Percentiles rank a stretch among this genome's conserved stretches.
Conservation (phyloP, 2,329 filamentous ascomycete genomes). For the Akanthomyces lecanii region DNA sequence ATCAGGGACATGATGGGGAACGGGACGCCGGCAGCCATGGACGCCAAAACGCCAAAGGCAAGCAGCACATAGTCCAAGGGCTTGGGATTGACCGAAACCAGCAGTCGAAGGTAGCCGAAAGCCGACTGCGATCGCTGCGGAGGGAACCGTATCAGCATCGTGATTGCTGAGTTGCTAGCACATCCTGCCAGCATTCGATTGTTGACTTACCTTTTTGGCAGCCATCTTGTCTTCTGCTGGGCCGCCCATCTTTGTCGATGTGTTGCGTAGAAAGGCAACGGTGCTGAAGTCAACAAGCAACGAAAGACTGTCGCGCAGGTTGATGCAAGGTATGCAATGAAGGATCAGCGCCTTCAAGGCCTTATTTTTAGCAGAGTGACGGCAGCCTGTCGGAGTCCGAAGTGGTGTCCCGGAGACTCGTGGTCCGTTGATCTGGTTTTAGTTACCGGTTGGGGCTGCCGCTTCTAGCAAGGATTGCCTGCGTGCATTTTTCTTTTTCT, state of each 20-base stretch:
- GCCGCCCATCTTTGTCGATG: neutral
- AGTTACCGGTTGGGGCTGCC: neutral
- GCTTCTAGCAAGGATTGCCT: neutral
- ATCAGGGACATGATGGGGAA: constrained; percentile 55
- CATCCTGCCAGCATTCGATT: neutral
- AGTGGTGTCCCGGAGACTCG: neutral
- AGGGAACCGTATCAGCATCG: neutral
- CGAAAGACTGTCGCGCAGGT: neutral
- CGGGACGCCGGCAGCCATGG: constrained; percentile 46
- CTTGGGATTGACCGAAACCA: neutral
- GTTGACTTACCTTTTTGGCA: neutral
- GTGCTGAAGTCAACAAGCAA: neutral
- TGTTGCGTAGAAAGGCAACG: neutral
- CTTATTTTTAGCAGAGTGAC: neutral
- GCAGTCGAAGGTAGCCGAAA: constrained; percentile 5
- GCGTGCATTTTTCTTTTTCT: neutral
- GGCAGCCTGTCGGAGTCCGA: constrained; percentile 1
- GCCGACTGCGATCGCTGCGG: constrained; percentile 3
- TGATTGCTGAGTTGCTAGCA: neutral
- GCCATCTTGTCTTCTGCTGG: neutral
- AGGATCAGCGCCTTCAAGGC: neutral
- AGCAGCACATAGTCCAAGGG: neutral
- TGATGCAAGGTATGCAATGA: neutral
- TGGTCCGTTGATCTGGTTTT: neutral
- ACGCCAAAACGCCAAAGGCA: neutral